Conservation (phyloP, 202 grass and related monocot species). For the Dendrocalamus latiflorus region DNA sequence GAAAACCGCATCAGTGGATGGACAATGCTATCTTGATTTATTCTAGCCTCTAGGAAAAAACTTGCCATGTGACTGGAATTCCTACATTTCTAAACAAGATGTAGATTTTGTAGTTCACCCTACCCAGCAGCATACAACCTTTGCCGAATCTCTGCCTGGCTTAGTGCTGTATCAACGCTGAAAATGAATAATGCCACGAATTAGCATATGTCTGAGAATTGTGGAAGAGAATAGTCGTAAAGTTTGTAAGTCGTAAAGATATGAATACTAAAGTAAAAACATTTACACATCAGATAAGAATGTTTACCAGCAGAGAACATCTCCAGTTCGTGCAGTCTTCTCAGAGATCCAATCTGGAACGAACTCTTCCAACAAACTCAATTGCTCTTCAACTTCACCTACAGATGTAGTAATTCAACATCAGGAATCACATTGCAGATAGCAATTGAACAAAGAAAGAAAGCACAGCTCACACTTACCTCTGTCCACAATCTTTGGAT, state of each 20-base stretch:
- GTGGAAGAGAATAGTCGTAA: not conserved
- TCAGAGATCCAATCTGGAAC: constrained; percentile 76
- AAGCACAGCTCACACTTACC: constrained; percentile 26
- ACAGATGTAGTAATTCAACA: not conserved
- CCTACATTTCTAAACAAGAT: not conserved
- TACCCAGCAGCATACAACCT: constrained; percentile 39
- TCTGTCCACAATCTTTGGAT: constrained; percentile 63
- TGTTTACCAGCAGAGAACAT: constrained; percentile 58
- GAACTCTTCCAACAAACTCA: constrained; percentile 58
- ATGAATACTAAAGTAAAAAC: not conserved
- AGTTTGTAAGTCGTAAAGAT: not conserved
- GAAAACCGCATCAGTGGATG: not conserved
- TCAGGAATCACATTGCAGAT: not conserved
- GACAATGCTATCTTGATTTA: not conserved
- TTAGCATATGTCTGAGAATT: not conserved
- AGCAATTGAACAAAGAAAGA: not conserved
- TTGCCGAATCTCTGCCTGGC: constrained; percentile 37
- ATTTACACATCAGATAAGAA: not conserved
- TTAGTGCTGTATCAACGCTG: constrained; percentile 32
- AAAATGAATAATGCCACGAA: not conserved
- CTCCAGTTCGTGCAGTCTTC: constrained; percentile 35
- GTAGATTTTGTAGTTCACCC: not conserved
- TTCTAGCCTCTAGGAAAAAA: not conserved
- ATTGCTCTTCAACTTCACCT: constrained; percentile 78
- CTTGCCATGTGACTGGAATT: not conserved